Conservation (phyloP, 495 filamentous ascomycete genomes). For the Annulohypoxylon bovei region DNA sequence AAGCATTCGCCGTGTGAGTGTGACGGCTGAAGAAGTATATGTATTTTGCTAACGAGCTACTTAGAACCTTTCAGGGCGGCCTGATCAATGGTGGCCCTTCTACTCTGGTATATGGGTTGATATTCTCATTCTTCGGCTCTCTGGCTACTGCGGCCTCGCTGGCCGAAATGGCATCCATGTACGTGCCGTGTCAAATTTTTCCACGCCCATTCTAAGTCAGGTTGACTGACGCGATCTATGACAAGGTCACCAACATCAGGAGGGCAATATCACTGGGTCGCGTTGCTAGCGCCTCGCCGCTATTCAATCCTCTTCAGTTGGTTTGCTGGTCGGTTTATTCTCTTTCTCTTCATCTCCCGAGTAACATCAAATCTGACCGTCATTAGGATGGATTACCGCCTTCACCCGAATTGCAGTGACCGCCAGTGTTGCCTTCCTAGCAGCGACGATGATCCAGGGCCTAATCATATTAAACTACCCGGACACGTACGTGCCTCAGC, state of each 20-base stretch:
- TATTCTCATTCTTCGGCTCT: slow-evolving; percentile 41
- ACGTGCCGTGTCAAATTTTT: slow-evolving; percentile 6
- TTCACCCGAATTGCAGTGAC: slow-evolving; percentile 69
- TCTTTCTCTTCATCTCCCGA: too few relatives aligned
- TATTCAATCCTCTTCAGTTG: slow-evolving; percentile 61
- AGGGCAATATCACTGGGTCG: slow-evolving; percentile 64
- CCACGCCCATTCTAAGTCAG: too few relatives aligned
- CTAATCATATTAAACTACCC: slow-evolving; percentile 23
- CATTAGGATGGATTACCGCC: slow-evolving; percentile 63
- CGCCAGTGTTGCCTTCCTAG: slow-evolving; percentile 63
- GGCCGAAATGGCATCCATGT: slow-evolving; percentile 53
- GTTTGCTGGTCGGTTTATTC: not conserved
- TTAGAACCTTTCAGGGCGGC: slow-evolving; percentile 17
- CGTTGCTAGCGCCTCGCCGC: slow-evolving; percentile 69
- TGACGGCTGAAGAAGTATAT: not conserved
- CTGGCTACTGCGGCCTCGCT: slow-evolving; percentile 35
- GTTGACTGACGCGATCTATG: too few relatives aligned
- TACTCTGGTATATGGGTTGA: slow-evolving; percentile 24
- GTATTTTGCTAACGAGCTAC: not conserved
- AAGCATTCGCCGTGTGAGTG: slow-evolving; percentile 27
- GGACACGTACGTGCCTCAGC: slow-evolving; percentile 4
- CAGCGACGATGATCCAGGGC: slow-evolving; percentile 66
- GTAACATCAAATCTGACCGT: too few relatives aligned
- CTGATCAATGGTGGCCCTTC: slow-evolving; percentile 26
- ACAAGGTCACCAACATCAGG: slow-evolving; percentile 46